Evolutionary conservation across 1,284 basidiomycete species (phyloP).

Genomic region (Trichosporon coremiiforme): DNA sequence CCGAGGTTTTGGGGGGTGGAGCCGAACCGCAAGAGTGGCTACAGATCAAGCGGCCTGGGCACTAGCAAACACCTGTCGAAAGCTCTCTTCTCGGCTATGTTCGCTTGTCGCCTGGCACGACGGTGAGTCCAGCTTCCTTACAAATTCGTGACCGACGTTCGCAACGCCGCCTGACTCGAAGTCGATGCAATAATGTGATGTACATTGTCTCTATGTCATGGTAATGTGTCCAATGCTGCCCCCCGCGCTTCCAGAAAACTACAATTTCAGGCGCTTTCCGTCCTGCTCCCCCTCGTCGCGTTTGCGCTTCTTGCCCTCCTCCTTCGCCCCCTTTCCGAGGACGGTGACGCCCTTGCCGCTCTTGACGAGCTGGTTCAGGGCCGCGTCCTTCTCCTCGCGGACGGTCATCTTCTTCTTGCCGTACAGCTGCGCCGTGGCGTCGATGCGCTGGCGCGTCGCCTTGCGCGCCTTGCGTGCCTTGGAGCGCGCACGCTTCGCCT

Average conservation of each 20-base stretch:
- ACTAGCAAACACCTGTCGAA: too few relatives aligned
- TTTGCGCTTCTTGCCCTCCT: slow-evolving; percentile 50
- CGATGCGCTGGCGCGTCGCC: slow-evolving; percentile 70
- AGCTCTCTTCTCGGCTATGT: too few relatives aligned
- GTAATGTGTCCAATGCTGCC: neutral
- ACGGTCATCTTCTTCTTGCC: slow-evolving; percentile 60
- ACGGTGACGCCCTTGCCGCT: slow-evolving; percentile 78
- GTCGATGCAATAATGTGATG: slow-evolving; percentile 12
- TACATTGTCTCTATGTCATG: slow-evolving; percentile 18
- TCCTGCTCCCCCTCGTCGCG: slow-evolving; percentile 39
- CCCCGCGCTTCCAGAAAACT: neutral
- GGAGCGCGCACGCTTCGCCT: slow-evolving; percentile 73
- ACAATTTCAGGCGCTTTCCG: slow-evolving; percentile 51
- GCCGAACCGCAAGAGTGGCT: too few relatives aligned
- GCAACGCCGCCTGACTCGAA: too few relatives aligned
- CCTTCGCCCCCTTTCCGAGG: slow-evolving; percentile 68
- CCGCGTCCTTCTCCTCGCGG: slow-evolving; percentile 79
- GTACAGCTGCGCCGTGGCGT: slow-evolving; percentile 69
- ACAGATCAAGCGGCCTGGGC: too few relatives aligned
- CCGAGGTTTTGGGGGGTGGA: too few relatives aligned
- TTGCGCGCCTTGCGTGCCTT: slow-evolving; percentile 76
- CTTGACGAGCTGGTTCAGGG: slow-evolving; percentile 76
- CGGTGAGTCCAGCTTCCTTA: too few relatives aligned
- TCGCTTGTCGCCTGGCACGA: too few relatives aligned
- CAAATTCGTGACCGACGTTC: too few relatives aligned